Conservation (phyloP, 129 eudicot species). For the Ambrosia trifida region DNA sequence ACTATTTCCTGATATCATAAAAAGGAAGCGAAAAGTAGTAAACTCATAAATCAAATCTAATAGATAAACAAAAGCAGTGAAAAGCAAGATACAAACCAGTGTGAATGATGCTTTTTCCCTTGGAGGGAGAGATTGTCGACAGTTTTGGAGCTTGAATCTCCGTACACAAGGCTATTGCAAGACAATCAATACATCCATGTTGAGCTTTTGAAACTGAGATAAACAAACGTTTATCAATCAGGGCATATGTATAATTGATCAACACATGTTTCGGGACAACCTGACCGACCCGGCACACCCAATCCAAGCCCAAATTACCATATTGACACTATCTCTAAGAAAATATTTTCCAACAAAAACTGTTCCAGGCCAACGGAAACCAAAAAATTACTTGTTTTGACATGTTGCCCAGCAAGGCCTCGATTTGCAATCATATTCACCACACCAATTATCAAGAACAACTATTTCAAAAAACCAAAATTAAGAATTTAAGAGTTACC, state of each 20-base stretch:
- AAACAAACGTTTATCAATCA: background rate
- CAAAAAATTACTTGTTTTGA: background rate
- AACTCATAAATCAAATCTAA: background rate
- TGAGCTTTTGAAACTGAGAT: conserved; percentile 81
- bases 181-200: conserved; percentile 94
- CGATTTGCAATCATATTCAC: no score
- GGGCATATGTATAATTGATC: background rate
- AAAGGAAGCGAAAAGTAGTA: conserved; percentile 2
- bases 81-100: conserved; percentile 30
- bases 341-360: background rate
- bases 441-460: no score
- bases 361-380: background rate
- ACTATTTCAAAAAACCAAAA: no score
- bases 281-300: background rate
- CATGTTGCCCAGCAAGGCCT: background rate
- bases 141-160: conserved; percentile 59
- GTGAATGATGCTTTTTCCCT: conserved; percentile 17
- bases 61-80: background rate
- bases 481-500: background rate
- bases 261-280: background rate
- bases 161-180: conserved; percentile 73
- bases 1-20: conserved; percentile 41
- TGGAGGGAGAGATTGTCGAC: conserved; percentile 19
- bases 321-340: background rate
- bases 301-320: background rate